Evolutionary conservation across 208 protist genomes (phyloP).

Genomic region (Leishmania arabica): DNA sequence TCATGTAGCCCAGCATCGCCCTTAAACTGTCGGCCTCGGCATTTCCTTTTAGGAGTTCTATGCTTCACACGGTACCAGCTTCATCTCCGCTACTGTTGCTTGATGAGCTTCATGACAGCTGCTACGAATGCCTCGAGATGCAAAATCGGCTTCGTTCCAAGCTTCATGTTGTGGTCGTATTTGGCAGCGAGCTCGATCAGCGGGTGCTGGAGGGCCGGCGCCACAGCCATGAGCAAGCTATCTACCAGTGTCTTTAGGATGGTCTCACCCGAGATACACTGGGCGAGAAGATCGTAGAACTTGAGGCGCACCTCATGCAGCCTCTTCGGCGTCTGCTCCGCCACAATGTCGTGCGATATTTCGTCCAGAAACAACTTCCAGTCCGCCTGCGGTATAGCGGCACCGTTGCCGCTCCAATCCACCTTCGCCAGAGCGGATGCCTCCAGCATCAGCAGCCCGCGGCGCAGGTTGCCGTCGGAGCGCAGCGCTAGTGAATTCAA

Average conservation of each 20-base stretch:
- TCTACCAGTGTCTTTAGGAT: conserved; percentile 93
- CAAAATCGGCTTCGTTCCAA: conserved; percentile 97
- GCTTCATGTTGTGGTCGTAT: conserved; percentile 97
- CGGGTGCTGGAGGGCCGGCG: conserved; percentile 69
- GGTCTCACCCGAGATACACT: conserved; percentile 98
- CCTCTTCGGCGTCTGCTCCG: conserved; percentile 94
- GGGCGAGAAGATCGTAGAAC: conserved; percentile 98
- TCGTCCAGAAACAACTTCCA: conserved; percentile 96
- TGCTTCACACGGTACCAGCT: background rate
- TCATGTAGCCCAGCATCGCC: background rate
- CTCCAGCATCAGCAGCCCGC: conserved; percentile 98
- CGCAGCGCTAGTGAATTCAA: conserved; percentile 64
- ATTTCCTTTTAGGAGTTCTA: background rate
- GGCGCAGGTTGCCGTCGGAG: conserved; percentile 95
- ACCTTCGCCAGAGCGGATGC: conserved; percentile 86
- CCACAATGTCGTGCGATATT: conserved; percentile 92
- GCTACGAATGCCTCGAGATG: conserved; percentile 99
- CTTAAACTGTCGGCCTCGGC: background rate
- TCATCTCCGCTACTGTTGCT: conserved; percentile 30
- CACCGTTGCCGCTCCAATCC: conserved; percentile 76
- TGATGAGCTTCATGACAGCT: conserved; percentile 85
- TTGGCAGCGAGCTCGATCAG: conserved; percentile 92
- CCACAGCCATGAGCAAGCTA: conserved; percentile 77
- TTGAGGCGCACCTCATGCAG: conserved; percentile 94
- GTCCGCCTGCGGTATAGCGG: conserved; percentile 87